Conservation (phyloP, 1,284 basidiomycete genomes). For the Hymenochaete sp. region DNA sequence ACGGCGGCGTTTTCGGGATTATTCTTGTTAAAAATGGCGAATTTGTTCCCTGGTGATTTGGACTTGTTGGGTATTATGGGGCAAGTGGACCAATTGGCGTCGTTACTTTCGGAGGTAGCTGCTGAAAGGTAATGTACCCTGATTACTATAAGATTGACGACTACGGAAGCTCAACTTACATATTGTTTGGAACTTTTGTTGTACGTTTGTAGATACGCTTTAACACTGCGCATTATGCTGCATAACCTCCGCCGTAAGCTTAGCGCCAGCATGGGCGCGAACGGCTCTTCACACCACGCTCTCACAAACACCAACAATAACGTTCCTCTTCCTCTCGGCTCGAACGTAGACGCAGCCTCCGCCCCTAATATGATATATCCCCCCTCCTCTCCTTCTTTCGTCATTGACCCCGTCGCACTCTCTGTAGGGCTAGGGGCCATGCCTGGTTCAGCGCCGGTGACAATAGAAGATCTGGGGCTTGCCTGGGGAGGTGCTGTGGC, state of each 20-base stretch:
- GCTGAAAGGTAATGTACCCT: constrained; percentile 61
- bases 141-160: too few species aligned
- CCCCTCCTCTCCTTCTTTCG: not conserved
- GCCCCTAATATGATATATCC: constrained; percentile 32
- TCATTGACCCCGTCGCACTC: not conserved
- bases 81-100: constrained; percentile 79
- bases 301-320: constrained; percentile 42
- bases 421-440: not conserved
- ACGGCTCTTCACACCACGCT: constrained; percentile 39
- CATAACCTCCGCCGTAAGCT: constrained; percentile 75
- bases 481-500: too few species aligned
- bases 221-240: constrained; percentile 85
- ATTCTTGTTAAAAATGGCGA: constrained; percentile 88
- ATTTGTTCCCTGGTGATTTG: constrained; percentile 73
- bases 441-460: constrained; percentile 54
- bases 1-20: constrained; percentile 88
- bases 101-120: constrained; percentile 75
- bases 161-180: too few species aligned
- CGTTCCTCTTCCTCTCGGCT: constrained; percentile 40
- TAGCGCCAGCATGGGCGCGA: too few species aligned
- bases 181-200: constrained; percentile 1
- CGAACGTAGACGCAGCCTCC: constrained; percentile 47
- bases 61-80: constrained; percentile 64
- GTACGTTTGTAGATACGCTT: constrained; percentile 56
- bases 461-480: constrained; percentile 76